phyloP scores from a whole-genome alignment of 1,139 yeast genomes.

The Saccharomyces pastorianus region DNA sequence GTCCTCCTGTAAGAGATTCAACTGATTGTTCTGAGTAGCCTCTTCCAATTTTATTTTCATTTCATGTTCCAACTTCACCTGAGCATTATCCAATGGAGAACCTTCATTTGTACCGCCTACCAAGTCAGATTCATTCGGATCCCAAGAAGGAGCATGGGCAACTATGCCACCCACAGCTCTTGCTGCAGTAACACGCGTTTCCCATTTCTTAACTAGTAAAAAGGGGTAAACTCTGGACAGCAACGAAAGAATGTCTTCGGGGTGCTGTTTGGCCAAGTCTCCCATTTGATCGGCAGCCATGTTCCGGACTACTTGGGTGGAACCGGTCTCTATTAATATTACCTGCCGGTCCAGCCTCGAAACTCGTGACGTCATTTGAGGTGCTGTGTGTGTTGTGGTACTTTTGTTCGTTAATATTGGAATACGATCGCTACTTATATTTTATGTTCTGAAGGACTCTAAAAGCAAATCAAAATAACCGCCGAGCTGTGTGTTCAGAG shows the following conservation, averaged over 20 bases:
- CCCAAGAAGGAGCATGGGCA: constrained; percentile 71
- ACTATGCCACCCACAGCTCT: constrained; percentile 92
- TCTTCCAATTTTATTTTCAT: constrained; percentile 34
- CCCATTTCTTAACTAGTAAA: constrained; percentile 81
- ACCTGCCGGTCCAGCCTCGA: constrained; percentile 63
- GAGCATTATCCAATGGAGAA: constrained; percentile 13
- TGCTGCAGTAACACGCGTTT: constrained; percentile 91
- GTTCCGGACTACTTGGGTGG: constrained; percentile 85
- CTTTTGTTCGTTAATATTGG: background rate
- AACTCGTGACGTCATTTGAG: constrained; percentile 29
- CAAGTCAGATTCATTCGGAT: constrained; percentile 48
- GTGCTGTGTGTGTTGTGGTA: background rate
- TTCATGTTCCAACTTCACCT: constrained; percentile 28
- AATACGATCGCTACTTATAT: background rate
- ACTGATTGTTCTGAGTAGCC: constrained; percentile 27
- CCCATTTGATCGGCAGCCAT: constrained; percentile 97
- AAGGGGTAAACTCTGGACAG: constrained; percentile 88
- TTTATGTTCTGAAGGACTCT: constrained; percentile 29
- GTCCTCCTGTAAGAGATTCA: constrained; percentile 41
- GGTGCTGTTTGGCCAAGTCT: constrained; percentile 88
- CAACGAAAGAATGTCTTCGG: constrained; percentile 79
- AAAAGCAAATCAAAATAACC: constrained; percentile 31
- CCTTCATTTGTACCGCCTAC: constrained; percentile 9
- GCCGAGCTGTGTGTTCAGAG: constrained; percentile 5
- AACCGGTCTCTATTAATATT: constrained; percentile 82